Base-by-base conservation (phyloP, 2,329 filamentous ascomycete species). In the Exophiala bonariae region DNA sequence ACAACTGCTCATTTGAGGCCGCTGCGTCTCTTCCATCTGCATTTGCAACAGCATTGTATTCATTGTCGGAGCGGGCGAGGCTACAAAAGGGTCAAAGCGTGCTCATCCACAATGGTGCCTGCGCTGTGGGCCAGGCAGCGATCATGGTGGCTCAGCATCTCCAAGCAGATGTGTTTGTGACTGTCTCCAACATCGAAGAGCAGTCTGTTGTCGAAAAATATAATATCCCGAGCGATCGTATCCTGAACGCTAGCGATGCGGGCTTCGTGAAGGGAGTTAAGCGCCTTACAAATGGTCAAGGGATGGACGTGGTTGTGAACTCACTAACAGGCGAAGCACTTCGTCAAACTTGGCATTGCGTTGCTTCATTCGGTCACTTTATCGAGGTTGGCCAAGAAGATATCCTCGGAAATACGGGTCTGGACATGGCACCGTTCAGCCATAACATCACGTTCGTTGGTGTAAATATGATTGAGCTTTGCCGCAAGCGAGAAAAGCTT, bases 261-360 rank as follows among this genome's bases (percentile, higher is more conserved):
- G 23, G 23, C 23, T 70, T 70, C 40, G 34, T 36, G 1, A 14
- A 41, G 0, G 55, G 50, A 3, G 33, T 68, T 8, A 49, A 59
- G 44, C 8, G 34, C 1, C 45, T 39, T 2, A 69, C 66, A 1
- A 45, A 56, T 9, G 61, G 61, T 3, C 31, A 45, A 2, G 67
- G 67, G 3, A 64, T 69, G 16, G 67, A 70, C 49, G 33, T 66
- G 1, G 57, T 67, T 2, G 41, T 63, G 11, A 62, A 61, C 43
- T 56, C 50, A 1, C 49, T 61, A 1, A 38, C 52, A 2, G 59
- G 59, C 4, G 56, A 57, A 10, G 37, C 47, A 4, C 23, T 62
- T 2, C 50, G 48, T 4, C 49, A 44, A 5, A 57, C 59, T 2
- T 60, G 61, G 55, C 41, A 54, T 17, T 58, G 53, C 37, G 41